These are phyloP conservation scores for Pseudogymnoascus sp. DNA, from an alignment of 2,329 filamentous ascomycete genomes.

Conservation along the genomic window DNA sequence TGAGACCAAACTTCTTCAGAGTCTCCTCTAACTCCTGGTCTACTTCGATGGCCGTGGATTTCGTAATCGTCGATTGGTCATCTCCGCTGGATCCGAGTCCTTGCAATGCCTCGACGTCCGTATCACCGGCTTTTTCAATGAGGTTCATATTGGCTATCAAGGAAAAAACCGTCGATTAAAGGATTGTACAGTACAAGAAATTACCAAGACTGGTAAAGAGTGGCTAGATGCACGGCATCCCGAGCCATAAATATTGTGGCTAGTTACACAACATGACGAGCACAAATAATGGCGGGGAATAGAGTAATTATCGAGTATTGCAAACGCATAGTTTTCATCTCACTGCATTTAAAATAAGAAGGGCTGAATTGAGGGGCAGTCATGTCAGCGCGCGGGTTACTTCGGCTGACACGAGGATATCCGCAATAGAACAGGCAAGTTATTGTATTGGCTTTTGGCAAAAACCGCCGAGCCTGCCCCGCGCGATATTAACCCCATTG, in stretches of 20 bases:
- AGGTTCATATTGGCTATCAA: not conserved
- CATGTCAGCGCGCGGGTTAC: not conserved
- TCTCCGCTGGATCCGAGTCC: not conserved
- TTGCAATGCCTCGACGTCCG: not conserved
- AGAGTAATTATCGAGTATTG: not conserved
- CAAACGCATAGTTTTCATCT: not conserved
- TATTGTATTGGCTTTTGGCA: not conserved
- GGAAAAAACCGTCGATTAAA: not conserved
- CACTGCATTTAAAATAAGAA: not conserved
- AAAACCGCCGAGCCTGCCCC: not conserved
- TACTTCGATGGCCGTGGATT: not conserved
- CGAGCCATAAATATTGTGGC: not conserved
- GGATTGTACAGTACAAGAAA: not conserved
- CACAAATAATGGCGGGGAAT: not conserved
- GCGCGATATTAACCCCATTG: not conserved
- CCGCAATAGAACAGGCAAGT: not conserved
- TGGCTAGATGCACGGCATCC: not conserved
- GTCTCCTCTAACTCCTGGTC: not conserved
- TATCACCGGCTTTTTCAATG: not conserved
- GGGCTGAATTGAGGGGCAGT: not conserved
- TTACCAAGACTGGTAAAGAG: not conserved
- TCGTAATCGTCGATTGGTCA: not conserved
- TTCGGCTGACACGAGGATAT: not conserved
- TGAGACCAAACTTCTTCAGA: not conserved
- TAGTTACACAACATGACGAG: not conserved